Evolutionary conservation across 2,329 filamentous ascomycete species (phyloP).

Genomic region (Biscogniauxia sp.): DNA sequence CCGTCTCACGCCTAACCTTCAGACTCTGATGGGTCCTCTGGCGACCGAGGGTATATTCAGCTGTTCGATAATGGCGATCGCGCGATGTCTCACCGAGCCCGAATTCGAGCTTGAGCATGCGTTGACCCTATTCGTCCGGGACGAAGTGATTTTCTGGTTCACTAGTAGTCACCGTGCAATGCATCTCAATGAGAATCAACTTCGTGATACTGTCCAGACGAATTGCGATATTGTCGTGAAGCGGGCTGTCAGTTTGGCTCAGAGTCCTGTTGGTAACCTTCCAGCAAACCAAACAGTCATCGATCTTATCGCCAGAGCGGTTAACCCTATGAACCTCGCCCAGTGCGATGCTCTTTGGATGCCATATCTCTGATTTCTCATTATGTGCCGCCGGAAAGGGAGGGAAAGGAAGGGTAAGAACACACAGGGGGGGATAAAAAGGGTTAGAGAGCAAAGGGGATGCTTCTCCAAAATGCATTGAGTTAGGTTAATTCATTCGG

Average conservation of each 20-base stretch:
- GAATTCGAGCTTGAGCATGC: constrained; percentile 91
- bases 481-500: too few relatives aligned
- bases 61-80: constrained; percentile 94
- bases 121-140: constrained; percentile 88
- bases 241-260: constrained; percentile 80
- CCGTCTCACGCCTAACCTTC: constrained; percentile 93
- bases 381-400: neutral
- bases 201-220: constrained; percentile 75
- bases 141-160: constrained; percentile 98
- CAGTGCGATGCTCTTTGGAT: constrained; percentile 95
- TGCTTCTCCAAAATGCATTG: too few relatives aligned
- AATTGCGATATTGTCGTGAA: constrained; percentile 94
- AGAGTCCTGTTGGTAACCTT: constrained; percentile 72
- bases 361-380: constrained; percentile 71
- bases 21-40: constrained; percentile 92
- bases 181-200: constrained; percentile 61
- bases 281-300: constrained; percentile 97
- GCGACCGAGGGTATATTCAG: constrained; percentile 95
- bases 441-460: too few relatives aligned
- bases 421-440: too few relatives aligned
- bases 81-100: constrained; percentile 87
- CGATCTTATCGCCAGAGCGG: constrained; percentile 87
- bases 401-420: neutral
- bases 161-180: constrained; percentile 69
- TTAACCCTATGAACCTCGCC: constrained; percentile 85